phyloP scores from a whole-genome alignment of 768 basidiomycete genomes.

The Punctularia strigosozonata region DNA sequence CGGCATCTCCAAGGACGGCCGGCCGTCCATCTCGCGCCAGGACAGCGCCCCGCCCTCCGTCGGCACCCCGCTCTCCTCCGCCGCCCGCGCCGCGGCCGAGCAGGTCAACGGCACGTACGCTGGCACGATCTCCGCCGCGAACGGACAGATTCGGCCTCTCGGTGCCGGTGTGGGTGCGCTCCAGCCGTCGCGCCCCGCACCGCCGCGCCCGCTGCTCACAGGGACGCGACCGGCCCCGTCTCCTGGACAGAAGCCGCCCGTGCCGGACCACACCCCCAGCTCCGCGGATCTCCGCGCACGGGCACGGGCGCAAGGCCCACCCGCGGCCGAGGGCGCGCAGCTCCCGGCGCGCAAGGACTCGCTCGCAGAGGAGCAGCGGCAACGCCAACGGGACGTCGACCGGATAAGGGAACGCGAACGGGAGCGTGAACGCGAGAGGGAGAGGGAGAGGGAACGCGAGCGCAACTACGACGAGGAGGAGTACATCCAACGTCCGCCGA shows the following conservation, averaged over 20 bases:
- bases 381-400: conserved; percentile 12
- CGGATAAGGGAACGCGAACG: conserved; percentile 7
- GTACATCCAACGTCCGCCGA: conserved; percentile 23
- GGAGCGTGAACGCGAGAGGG: conserved; percentile 13
- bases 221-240: conserved; percentile 43
- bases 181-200: conserved; percentile 54
- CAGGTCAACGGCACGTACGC: conserved; percentile 44
- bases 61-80: conserved; percentile 18
- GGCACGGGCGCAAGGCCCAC: conserved; percentile 45
- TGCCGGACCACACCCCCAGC: conserved; percentile 45
- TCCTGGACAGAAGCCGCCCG: conserved; percentile 22
- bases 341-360: conserved; percentile 20
- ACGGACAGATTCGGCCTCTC: conserved; percentile 16
- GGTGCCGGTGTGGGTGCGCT: conserved; percentile 21
- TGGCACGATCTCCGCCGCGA: conserved; percentile 26
- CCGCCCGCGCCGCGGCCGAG: conserved; percentile 51
- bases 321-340: conserved; percentile 19
- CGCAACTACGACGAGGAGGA: conserved; percentile 7
- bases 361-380: conserved; percentile 23
- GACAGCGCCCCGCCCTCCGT: conserved; percentile 31
- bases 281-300: conserved; percentile 57
- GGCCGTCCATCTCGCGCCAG: conserved; percentile 30
- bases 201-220: conserved; percentile 52
- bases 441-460: conserved; percentile 21
- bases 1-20: conserved; percentile 36